phyloP scores from a whole-genome alignment of 208 protist genomes.

The Naegleria fowleri region DNA sequence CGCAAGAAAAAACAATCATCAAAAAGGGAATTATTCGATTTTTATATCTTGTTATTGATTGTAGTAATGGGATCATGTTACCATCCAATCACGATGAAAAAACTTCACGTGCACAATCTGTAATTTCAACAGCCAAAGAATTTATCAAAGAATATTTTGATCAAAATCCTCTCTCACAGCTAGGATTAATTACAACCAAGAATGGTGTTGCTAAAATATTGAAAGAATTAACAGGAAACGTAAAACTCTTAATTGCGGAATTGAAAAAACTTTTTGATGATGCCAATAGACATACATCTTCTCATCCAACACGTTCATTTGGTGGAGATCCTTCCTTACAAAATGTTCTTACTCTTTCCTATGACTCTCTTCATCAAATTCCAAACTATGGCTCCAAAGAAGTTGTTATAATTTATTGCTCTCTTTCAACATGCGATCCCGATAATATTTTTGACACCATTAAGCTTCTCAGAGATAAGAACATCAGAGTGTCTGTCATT shows the following conservation, averaged over 20 bases:
- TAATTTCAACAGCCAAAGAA: slow-evolving; percentile 30
- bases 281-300: not conserved
- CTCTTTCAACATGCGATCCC: slow-evolving; percentile 58
- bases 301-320: not conserved
- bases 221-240: slow-evolving; percentile 52
- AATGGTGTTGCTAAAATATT: slow-evolving; percentile 55
- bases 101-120: slow-evolving; percentile 39
- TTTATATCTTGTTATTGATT: slow-evolving; percentile 53
- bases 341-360: slow-evolving; percentile 54
- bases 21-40: slow-evolving; percentile 51
- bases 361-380: slow-evolving; percentile 43
- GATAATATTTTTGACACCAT: slow-evolving; percentile 58
- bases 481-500: slow-evolving; percentile 47
- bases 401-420: slow-evolving; percentile 51
- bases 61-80: slow-evolving; percentile 38
- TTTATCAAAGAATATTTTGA: slow-evolving; percentile 69
- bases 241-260: slow-evolving; percentile 19
- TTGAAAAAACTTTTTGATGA: slow-evolving; percentile 35
- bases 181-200: slow-evolving; percentile 58
- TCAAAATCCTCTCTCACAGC: slow-evolving; percentile 71
- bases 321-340: slow-evolving; percentile 59
- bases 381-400: slow-evolving; percentile 62
- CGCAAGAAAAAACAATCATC: slow-evolving; percentile 1
- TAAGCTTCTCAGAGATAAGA: slow-evolving; percentile 34
- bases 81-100: slow-evolving; percentile 40